Evolutionary conservation across 768 basidiomycete genomes (phyloP).

Genomic region (Lentinus tigrinus): DNA sequence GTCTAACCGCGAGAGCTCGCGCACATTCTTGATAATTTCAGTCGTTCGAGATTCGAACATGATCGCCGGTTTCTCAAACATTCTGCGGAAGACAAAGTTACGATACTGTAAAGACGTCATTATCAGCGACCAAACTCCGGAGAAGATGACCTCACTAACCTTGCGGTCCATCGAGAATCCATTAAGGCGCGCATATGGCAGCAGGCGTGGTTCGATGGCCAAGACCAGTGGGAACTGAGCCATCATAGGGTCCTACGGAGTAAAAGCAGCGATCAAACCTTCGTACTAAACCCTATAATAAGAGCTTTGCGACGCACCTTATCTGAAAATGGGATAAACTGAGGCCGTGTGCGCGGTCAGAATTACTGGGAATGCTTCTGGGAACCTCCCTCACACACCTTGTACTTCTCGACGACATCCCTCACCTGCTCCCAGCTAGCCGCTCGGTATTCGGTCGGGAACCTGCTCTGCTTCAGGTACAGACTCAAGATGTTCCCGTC

Average conservation of each 20-base stretch:
- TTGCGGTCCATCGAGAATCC: constrained; percentile 80
- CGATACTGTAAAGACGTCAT: constrained; percentile 52
- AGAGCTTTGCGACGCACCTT: constrained; percentile 45
- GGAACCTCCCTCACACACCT: constrained; percentile 42
- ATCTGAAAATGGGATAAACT: constrained; percentile 79
- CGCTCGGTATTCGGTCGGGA: constrained; percentile 55
- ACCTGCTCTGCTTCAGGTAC: constrained; percentile 70
- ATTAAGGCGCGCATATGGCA: constrained; percentile 70
- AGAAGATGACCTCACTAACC: constrained; percentile 36
- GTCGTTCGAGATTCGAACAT: constrained; percentile 53
- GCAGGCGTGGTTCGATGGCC: constrained; percentile 72
- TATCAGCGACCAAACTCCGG: not conserved
- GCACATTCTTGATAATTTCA: constrained; percentile 69
- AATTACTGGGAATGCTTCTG: not conserved
- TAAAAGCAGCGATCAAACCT: constrained; percentile 1
- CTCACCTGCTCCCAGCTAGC: constrained; percentile 64
- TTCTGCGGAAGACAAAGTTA: constrained; percentile 84
- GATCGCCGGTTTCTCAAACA: constrained; percentile 64
- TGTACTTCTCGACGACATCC: constrained; percentile 68
- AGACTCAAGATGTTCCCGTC: constrained; percentile 64
- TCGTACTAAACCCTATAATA: not conserved
- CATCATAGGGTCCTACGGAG: constrained; percentile 69
- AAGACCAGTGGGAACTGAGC: constrained; percentile 73
- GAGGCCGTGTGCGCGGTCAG: constrained; percentile 1
- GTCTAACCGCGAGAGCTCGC: constrained; percentile 70